phyloP scores from a whole-genome alignment of 2,329 filamentous ascomycete species.

The Alternaria arborescens region DNA sequence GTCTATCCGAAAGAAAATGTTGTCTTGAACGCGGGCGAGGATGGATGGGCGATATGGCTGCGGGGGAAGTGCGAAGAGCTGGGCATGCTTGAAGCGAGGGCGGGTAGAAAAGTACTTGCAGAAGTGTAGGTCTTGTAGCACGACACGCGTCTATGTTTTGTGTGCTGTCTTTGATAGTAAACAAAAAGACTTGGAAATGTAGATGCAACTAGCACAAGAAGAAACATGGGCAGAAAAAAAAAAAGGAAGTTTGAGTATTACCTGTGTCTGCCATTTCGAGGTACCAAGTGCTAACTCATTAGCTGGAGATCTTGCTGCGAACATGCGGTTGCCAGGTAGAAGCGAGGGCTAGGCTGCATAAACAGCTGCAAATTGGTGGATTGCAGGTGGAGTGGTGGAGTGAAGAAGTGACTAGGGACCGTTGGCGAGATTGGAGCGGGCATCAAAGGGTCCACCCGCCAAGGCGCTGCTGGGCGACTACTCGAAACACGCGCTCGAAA shows the following conservation, averaged over 20 bases:
- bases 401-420: conserved; percentile 3
- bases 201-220: background rate
- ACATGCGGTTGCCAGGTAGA: conserved; percentile 1
- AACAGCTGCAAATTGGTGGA: conserved; percentile 16
- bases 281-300: background rate
- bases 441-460: conserved; percentile 20
- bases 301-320: conserved; percentile 11
- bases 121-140: conserved; percentile 4
- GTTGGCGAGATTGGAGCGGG: conserved; percentile 13
- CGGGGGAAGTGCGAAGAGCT: conserved; percentile 17
- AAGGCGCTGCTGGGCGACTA: conserved; percentile 13
- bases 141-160: background rate
- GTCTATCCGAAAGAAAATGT: conserved; percentile 21
- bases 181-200: background rate
- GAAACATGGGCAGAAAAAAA: background rate
- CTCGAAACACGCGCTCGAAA: conserved; percentile 23
- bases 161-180: background rate
- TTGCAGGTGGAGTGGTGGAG: conserved; percentile 11
- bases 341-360: conserved; percentile 12
- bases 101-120: conserved; percentile 8
- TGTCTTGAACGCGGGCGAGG: conserved; percentile 14
- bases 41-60: conserved; percentile 23
- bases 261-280: background rate
- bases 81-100: conserved; percentile 13
- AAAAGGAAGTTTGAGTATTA: background rate